phyloP scores from a whole-genome alignment of 228 moss, liverwort and hornwort genomes.

The Sphagnum magellanicum region DNA sequence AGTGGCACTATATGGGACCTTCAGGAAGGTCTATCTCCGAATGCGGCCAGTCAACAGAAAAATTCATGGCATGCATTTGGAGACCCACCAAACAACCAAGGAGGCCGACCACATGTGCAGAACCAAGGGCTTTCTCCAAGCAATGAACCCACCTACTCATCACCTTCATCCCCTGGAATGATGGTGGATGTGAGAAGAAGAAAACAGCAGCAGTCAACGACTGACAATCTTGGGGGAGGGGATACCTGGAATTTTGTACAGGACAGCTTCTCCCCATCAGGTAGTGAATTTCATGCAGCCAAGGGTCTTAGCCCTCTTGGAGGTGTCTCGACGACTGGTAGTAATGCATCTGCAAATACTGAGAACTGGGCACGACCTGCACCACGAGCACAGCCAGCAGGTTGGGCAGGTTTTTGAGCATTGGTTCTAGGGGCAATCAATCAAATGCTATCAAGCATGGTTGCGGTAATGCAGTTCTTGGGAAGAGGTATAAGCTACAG shows the following conservation, averaged over 20 bases:
- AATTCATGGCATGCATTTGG: slow-evolving; percentile 73
- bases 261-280: slow-evolving; percentile 34
- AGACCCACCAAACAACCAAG: slow-evolving; percentile 24
- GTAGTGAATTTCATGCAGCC: slow-evolving; percentile 12
- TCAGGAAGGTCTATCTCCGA: slow-evolving; percentile 78
- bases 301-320: slow-evolving; percentile 23
- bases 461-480: too few relatives aligned
- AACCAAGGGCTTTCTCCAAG: slow-evolving; percentile 12
- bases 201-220: slow-evolving; percentile 50
- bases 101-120: slow-evolving; percentile 5
- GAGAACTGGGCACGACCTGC: slow-evolving; percentile 33
- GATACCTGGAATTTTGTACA: slow-evolving; percentile 52
- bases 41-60: slow-evolving; percentile 21
- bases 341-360: slow-evolving; percentile 23
- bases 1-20: slow-evolving; percentile 95
- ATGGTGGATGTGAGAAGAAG: slow-evolving; percentile 31
- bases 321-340: slow-evolving; percentile 21
- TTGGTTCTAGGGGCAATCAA: not conserved
- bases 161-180: slow-evolving; percentile 16
- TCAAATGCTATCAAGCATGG: too few relatives aligned
- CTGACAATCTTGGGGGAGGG: slow-evolving; percentile 57
- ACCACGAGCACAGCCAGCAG: slow-evolving; percentile 67
- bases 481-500: too few relatives aligned
- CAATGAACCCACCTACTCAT: slow-evolving; percentile 22
- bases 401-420: slow-evolving; percentile 88